phyloP scores from a whole-genome alignment of 495 filamentous ascomycete species.

The Entonaema liquescens region DNA sequence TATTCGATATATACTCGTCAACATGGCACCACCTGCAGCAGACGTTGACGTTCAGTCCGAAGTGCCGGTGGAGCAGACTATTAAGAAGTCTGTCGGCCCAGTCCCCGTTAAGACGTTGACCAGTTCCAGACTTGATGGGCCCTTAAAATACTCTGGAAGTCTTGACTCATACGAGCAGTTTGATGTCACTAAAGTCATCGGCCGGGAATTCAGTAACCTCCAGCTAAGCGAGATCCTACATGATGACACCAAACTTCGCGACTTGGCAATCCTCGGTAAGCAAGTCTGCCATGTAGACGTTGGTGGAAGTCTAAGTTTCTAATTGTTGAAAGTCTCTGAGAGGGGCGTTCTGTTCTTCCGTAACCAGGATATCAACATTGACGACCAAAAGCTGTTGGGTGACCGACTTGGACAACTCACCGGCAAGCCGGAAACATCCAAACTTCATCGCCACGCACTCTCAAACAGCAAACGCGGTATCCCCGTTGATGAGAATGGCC shows the following conservation, averaged over 20 bases:
- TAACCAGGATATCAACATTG: constrained; percentile 67
- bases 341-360: constrained; percentile 81
- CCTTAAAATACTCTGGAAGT: constrained; percentile 76
- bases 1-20: neutral
- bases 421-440: constrained; percentile 68
- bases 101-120: constrained; percentile 74
- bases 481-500: constrained; percentile 58
- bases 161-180: constrained; percentile 68
- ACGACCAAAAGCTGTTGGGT: constrained; percentile 71
- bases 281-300: neutral
- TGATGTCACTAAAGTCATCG: constrained; percentile 73
- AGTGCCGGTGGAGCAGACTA: constrained; percentile 55
- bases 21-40: constrained; percentile 41
- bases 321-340: constrained; percentile 66
- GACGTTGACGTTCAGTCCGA: constrained; percentile 45
- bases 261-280: constrained; percentile 72
- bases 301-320: constrained; percentile 16
- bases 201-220: constrained; percentile 68
- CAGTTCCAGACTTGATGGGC: constrained; percentile 81
- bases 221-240: constrained; percentile 72
- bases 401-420: constrained; percentile 72
- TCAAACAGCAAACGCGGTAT: constrained; percentile 64
- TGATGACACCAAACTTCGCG: constrained; percentile 70
- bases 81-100: constrained; percentile 52
- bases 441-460: constrained; percentile 65